Conservation (phyloP, 140 eudicot genomes). For the Erigeron philadelphicus region DNA sequence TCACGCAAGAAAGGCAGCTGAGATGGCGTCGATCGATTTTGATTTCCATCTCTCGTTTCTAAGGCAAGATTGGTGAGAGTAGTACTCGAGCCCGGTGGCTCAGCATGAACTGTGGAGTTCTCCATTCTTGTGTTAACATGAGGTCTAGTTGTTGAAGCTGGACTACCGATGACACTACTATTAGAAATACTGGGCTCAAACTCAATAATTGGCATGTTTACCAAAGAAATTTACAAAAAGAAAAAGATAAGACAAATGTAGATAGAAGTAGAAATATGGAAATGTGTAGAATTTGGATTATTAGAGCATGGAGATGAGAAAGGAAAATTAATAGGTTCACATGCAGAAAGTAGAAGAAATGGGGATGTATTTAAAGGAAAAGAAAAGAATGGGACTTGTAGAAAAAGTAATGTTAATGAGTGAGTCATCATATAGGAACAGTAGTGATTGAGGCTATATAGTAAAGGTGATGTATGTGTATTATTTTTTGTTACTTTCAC, state of each 20-base stretch:
- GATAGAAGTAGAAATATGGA: background rate
- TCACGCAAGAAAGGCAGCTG: constrained; percentile 49
- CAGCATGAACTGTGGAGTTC: constrained; percentile 37
- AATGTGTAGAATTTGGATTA: constrained; percentile 21
- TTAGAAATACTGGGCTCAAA: constrained; percentile 23
- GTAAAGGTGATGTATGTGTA: background rate
- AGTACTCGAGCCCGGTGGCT: constrained; percentile 28
- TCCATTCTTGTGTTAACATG: constrained; percentile 33
- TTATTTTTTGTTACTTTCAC: background rate
- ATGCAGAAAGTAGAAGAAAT: constrained; percentile 24
- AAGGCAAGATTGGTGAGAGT: constrained; percentile 26
- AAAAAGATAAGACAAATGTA: background rate
- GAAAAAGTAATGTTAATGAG: constrained; percentile 14
- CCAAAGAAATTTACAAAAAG: background rate
- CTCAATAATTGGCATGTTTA: constrained; percentile 39
- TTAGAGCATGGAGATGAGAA: constrained; percentile 23
- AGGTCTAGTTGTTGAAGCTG: constrained; percentile 24
- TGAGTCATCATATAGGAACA: constrained; percentile 34
- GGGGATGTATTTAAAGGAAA: constrained; percentile 32
- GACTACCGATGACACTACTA: constrained; percentile 24
- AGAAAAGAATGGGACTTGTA: constrained; percentile 6
- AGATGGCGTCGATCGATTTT: constrained; percentile 25
- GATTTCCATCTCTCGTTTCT: constrained; percentile 33
- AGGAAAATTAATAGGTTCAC: constrained; percentile 26
- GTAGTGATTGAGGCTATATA: constrained; percentile 12